Percentiles rank a stretch among this genome's conserved stretches.
Conservation (phyloP, 2,329 filamentous ascomycete genomes). For the Clarireedia homoeocarpa region DNA sequence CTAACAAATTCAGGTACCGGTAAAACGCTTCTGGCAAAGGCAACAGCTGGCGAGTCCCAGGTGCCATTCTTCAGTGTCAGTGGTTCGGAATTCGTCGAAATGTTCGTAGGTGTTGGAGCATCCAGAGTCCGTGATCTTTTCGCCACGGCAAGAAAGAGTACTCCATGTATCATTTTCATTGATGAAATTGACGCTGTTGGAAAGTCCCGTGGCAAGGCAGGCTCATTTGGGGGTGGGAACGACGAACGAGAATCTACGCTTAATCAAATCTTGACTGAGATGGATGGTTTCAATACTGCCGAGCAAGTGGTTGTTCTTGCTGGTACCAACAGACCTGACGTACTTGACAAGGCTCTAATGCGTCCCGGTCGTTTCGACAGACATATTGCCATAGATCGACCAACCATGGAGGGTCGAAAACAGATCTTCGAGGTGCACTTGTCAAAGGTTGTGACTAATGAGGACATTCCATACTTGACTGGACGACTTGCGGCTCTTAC, state of each 20-base stretch:
- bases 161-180: conserved; percentile 98
- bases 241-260: conserved; percentile 95
- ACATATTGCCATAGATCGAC: conserved; percentile 89
- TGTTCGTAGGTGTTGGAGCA: conserved; percentile 98
- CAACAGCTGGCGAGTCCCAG: conserved; percentile 90
- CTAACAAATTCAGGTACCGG: conserved; percentile 59
- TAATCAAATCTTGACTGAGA: conserved; percentile 97
- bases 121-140: conserved; percentile 94
- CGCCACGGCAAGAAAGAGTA: conserved; percentile 87
- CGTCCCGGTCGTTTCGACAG: conserved; percentile 93
- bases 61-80: conserved; percentile 98
- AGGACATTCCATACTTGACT: conserved; percentile 79
- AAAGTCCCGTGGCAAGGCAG: conserved; percentile 75
- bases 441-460: conserved; percentile 87
- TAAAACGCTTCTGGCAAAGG: conserved; percentile 96
- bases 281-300: conserved; percentile 97
- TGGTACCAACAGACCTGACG: conserved; percentile 90
- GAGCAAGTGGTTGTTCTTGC: conserved; percentile 96
- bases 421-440: conserved; percentile 96
- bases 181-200: conserved; percentile 99
- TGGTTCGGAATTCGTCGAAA: conserved; percentile 97
- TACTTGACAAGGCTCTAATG: conserved; percentile 93
- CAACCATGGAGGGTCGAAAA: conserved; percentile 92
- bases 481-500: conserved; percentile 88
- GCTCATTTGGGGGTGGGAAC: conserved; percentile 70